Conservation (phyloP, 2,329 filamentous ascomycete genomes). For the Didymella glomerata region DNA sequence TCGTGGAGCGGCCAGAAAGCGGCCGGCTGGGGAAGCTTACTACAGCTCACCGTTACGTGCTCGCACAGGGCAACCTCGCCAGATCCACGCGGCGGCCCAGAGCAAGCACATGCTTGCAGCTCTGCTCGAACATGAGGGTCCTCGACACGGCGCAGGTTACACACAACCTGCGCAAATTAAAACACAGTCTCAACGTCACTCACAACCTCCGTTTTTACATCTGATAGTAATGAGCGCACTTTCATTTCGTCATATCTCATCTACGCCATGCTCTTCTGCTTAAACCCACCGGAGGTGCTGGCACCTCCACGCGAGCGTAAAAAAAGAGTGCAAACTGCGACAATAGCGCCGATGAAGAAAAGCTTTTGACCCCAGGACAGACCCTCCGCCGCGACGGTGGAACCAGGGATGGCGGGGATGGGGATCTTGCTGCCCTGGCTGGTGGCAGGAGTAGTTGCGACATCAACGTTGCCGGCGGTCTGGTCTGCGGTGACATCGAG, state of each 20-base stretch:
- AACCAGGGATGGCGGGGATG: slow-evolving; percentile 28
- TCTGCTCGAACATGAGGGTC: not conserved
- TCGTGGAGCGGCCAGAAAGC: slow-evolving; percentile 11
- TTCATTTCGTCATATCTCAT: slow-evolving; percentile 23
- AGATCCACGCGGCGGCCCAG: slow-evolving; percentile 15
- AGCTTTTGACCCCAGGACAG: slow-evolving; percentile 57
- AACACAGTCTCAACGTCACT: not conserved
- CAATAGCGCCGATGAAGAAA: slow-evolving; percentile 55
- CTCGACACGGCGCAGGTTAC: not conserved
- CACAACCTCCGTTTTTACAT: not conserved
- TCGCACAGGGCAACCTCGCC: slow-evolving; percentile 20
- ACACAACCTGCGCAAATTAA: not conserved
- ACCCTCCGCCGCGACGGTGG: slow-evolving; percentile 41
- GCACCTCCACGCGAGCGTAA: slow-evolving; percentile 47
- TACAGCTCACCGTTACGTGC: slow-evolving; percentile 7
- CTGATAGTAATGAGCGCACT: slow-evolving; percentile 11
- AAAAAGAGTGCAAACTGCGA: slow-evolving; percentile 54
- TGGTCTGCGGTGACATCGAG: slow-evolving; percentile 52
- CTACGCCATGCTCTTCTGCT: slow-evolving; percentile 55
- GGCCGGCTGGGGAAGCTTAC: slow-evolving; percentile 6
- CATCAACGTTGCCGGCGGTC: slow-evolving; percentile 33
- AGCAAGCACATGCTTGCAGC: slow-evolving; percentile 22
- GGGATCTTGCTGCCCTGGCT: slow-evolving; percentile 29
- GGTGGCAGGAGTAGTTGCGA: slow-evolving; percentile 38
- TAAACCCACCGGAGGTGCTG: slow-evolving; percentile 30